These are phyloP conservation scores for Trichoderma asperelloides DNA, from an alignment of 495 filamentous ascomycete species.

Conservation along the genomic window DNA sequence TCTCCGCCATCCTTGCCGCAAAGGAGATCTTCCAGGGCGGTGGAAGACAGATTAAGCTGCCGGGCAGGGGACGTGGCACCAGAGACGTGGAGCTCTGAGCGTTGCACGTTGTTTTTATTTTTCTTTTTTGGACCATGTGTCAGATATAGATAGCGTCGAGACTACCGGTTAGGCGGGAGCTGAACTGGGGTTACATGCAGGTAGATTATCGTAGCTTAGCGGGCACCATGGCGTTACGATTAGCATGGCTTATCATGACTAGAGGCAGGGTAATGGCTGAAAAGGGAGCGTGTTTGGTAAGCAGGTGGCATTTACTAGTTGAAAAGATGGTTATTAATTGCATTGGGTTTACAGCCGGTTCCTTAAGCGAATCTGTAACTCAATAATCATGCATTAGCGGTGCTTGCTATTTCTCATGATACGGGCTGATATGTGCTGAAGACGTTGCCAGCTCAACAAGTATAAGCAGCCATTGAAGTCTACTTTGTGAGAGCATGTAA, in stretches of 20 bases:
- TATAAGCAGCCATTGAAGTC: too few relatives aligned
- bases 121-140: too few relatives aligned
- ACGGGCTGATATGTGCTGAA: too few relatives aligned
- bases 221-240: neutral
- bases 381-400: too few relatives aligned
- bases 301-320: neutral
- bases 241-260: neutral
- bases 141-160: too few relatives aligned
- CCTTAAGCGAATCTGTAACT: too few relatives aligned
- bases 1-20: constrained; percentile 24
- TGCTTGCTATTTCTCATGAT: too few relatives aligned
- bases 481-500: too few relatives aligned
- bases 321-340: neutral
- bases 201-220: neutral
- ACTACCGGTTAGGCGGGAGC: too few relatives aligned
- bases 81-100: neutral
- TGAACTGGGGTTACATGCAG: neutral
- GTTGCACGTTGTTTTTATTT: neutral
- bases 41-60: constrained; percentile 14
- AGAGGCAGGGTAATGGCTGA: neutral
- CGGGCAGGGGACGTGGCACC: neutral
- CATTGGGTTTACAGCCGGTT: neutral
- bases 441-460: too few relatives aligned
- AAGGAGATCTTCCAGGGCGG: constrained; percentile 28
- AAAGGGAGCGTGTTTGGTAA: neutral